Percentiles rank a stretch among this genome's conserved stretches.
Conservation (phyloP, 2,329 filamentous ascomycete genomes). For the Dothideomycetes sp. region DNA sequence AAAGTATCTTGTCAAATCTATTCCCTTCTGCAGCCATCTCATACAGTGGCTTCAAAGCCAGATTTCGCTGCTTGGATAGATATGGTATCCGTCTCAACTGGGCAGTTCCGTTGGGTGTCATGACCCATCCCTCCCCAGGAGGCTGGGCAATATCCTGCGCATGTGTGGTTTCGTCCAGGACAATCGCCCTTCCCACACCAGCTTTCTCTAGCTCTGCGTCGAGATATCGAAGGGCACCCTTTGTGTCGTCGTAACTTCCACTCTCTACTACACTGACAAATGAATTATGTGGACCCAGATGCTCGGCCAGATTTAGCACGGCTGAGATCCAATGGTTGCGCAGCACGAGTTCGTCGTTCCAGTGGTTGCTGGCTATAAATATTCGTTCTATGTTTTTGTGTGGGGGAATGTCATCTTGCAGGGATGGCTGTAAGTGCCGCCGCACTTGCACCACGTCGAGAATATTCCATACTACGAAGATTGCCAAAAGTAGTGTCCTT, state of each 20-base stretch:
- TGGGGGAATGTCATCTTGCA: neutral
- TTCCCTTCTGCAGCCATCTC: constrained; percentile 38
- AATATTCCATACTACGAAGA: neutral
- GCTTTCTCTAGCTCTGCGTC: constrained; percentile 42
- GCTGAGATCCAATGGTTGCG: constrained; percentile 52
- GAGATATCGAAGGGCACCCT: constrained; percentile 47
- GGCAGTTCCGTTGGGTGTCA: constrained; percentile 39
- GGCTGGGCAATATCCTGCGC: constrained; percentile 33
- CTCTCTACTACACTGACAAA: constrained; percentile 59
- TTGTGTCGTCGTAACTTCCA: constrained; percentile 59
- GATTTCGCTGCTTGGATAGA: constrained; percentile 53
- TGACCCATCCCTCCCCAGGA: constrained; percentile 51
- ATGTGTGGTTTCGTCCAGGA: constrained; percentile 49
- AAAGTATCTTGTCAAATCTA: constrained; percentile 49
- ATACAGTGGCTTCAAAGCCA: constrained; percentile 48
- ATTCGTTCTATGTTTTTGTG: constrained; percentile 27
- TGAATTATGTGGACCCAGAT: constrained; percentile 52
- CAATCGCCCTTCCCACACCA: constrained; percentile 44
- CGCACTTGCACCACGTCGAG: neutral
- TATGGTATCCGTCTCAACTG: constrained; percentile 59
- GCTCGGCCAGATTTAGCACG: constrained; percentile 44
- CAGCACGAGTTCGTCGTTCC: constrained; percentile 53
- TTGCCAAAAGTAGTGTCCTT: too few species aligned
- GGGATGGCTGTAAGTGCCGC: neutral
- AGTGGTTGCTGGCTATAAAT: constrained; percentile 60